Conservation (phyloP, 2,329 filamentous ascomycete genomes). For the Arachnopeziza araneosa region DNA sequence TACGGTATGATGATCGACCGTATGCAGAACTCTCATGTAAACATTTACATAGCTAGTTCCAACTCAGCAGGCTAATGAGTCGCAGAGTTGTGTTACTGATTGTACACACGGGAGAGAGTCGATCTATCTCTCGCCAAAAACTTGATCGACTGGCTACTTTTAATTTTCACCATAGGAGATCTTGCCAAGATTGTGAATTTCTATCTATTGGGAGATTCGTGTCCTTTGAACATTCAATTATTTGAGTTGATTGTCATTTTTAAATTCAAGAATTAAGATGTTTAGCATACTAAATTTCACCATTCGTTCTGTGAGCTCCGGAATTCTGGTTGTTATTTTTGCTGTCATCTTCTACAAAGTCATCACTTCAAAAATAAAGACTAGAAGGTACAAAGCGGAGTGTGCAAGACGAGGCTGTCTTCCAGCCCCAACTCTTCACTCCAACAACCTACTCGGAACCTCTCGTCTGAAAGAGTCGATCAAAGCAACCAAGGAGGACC, state of each 20-base stretch:
- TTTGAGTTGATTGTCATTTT: background rate
- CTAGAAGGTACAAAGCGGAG: slow-evolving; percentile 26
- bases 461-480: slow-evolving; percentile 30
- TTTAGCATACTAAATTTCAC: background rate
- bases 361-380: slow-evolving; percentile 22
- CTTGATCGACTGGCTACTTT: too few relatives aligned
- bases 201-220: too few relatives aligned
- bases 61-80: too few relatives aligned
- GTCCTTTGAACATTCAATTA: too few relatives aligned
- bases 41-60: too few relatives aligned
- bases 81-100: too few relatives aligned
- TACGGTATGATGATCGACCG: too few relatives aligned
- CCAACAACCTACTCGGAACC: slow-evolving; percentile 31
- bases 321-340: background rate
- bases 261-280: background rate
- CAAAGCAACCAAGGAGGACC: slow-evolving; percentile 31
- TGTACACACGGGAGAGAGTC: too few relatives aligned
- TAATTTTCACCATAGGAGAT: too few relatives aligned
- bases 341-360: slow-evolving; percentile 23
- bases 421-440: slow-evolving; percentile 28
- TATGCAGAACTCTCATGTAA: too few relatives aligned
- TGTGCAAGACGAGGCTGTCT: slow-evolving; percentile 28
- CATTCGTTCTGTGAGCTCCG: background rate
- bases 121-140: too few relatives aligned
- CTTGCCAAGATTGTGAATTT: too few relatives aligned